Base-by-base conservation (phyloP, 2,329 filamentous ascomycete species). In the Colletotrichum chlorophyti region DNA sequence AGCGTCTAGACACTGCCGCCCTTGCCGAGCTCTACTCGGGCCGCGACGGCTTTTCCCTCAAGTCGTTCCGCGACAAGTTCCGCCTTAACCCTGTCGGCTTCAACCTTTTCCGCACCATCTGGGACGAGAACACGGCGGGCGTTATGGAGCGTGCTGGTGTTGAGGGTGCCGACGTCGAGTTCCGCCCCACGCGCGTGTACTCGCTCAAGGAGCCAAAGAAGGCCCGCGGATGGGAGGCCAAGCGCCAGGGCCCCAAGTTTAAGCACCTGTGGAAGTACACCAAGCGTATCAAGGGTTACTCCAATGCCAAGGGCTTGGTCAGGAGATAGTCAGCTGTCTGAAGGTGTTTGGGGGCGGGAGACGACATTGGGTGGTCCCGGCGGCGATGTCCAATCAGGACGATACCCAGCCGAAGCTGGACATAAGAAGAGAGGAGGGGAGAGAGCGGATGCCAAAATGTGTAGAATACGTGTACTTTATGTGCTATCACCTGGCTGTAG, bases 41-140 rank as follows among this genome's bases (percentile, higher is more conserved):
- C 43, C 58, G 57, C 29, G 49, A 49, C 48, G 83, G 82, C 42
- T 96, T 96, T 77, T 88, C 83, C 54, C 78, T 97, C 61, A 88
- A 91, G 69, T 86, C 84, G 61, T 90, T 96, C 72, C 83, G 88
- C 64, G 83, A 87, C 70, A 88, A 87, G 70, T 85, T 91, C 71
- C 75, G 79, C 57, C 78, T 95, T 61, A 82, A 79, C 58, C 85
- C 93, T 7, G 86, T 97, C 58, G 93, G 93, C 38, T 90, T 92
- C 66, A 91, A 87, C 70, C 78, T 99, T 66, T 99, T 98, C 87
- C 87, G 95, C 65, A 89, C 87, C 60, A 79, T 90, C 64, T 98
- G 93, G 91, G 95, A 99, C 73, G 91, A 95, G 59, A 86, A 84
- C 67, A 99, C 91, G 50, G 87, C 85, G n/a, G 87, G 80, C 47